Percentiles rank a stretch among this genome's conserved stretches.
Conservation (phyloP, 1,284 basidiomycete species). For the Entoloma clypeatum region DNA sequence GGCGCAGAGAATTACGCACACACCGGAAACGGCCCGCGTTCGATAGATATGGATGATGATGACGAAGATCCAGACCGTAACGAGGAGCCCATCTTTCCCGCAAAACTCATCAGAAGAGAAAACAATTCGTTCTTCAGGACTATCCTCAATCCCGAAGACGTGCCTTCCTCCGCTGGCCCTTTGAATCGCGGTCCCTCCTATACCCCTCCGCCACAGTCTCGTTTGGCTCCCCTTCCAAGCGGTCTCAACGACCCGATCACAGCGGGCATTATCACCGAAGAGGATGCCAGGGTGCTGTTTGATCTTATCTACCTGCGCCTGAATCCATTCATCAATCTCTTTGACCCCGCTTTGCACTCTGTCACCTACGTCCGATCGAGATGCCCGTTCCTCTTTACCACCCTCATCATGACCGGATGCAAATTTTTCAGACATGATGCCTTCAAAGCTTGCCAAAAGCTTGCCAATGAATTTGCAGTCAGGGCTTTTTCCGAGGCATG, state of each 20-base stretch:
- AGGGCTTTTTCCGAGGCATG: constrained; percentile 71
- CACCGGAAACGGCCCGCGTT: constrained; percentile 37
- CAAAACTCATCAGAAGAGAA: constrained; percentile 65
- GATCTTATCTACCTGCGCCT: constrained; percentile 74
- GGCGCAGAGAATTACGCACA: constrained; percentile 32
- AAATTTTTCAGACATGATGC: constrained; percentile 77
- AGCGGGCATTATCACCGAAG: constrained; percentile 62
- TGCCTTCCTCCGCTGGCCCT: constrained; percentile 34
- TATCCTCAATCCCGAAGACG: constrained; percentile 68
- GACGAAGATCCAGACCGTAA: constrained; percentile 58
- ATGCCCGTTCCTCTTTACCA: constrained; percentile 78
- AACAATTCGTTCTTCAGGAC: constrained; percentile 77
- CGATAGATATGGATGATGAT: constrained; percentile 54
- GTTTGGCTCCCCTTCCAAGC: constrained; percentile 28
- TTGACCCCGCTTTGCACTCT: constrained; percentile 76
- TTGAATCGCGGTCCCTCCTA: constrained; percentile 31
- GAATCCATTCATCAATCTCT: constrained; percentile 82
- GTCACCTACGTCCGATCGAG: constrained; percentile 68
- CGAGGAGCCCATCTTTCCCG: constrained; percentile 65
- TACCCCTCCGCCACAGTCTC: constrained; percentile 33
- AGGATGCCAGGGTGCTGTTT: constrained; percentile 64
- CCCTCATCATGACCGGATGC: constrained; percentile 77
- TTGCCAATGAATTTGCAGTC: constrained; percentile 69
- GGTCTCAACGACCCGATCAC: constrained; percentile 63
- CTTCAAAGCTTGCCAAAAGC: constrained; percentile 62